Evolutionary conservation across 2,329 filamentous ascomycete genomes (phyloP).

Genomic region (Colletotrichum costaricense): DNA sequence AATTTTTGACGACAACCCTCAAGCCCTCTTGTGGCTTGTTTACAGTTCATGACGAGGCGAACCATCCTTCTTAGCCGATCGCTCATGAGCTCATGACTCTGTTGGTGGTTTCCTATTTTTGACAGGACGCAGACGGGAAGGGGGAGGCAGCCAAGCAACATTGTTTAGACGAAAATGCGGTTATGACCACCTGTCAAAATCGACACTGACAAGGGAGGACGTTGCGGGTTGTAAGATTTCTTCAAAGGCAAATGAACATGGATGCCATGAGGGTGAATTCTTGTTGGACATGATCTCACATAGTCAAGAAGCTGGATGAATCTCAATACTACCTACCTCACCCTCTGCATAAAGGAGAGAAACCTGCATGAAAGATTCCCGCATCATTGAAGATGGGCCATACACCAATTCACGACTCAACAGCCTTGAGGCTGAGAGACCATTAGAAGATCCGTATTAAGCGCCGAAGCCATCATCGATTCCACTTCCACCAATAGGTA

Average conservation of each 20-base stretch:
- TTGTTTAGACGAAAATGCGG: conserved; percentile 20
- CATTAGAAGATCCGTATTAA: background rate
- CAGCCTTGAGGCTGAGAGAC: background rate
- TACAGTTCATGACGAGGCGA: background rate
- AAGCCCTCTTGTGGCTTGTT: background rate
- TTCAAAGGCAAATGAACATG: background rate
- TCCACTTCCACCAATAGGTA: conserved; percentile 1
- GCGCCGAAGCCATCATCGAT: background rate
- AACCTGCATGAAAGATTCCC: conserved; percentile 1
- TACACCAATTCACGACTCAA: background rate
- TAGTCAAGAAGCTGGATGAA: background rate
- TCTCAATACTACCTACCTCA: background rate
- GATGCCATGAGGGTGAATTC: too few species aligned
- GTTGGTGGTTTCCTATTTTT: background rate
- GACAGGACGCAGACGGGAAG: background rate
- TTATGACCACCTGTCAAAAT: conserved; percentile 16
- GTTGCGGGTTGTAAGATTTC: background rate
- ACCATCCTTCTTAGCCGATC: background rate
- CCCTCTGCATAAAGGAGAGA: conserved; percentile 16
- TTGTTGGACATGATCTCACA: background rate
- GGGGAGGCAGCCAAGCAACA: background rate
- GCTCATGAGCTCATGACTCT: background rate
- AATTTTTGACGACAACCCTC: background rate
- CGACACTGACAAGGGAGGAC: background rate
- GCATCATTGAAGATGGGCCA: background rate